A percentile compares a stretch with the other conserved stretches of the same genome.
phyloP scores from a whole-genome alignment of 2,329 filamentous ascomycete genomes.

The Capronia americana region DNA sequence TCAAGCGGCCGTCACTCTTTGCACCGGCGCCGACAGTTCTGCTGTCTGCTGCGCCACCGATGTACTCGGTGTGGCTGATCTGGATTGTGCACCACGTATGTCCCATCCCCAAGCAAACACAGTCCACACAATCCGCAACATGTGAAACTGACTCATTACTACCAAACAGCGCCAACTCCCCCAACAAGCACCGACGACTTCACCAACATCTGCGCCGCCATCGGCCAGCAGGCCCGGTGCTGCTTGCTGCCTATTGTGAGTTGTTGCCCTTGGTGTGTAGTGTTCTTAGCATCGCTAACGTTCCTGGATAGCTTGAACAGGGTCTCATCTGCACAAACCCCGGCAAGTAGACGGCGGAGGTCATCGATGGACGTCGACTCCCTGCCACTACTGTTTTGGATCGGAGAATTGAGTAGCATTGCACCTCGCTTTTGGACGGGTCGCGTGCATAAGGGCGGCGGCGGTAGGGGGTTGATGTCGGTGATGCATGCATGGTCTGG shows the following conservation, averaged over 20 bases:
- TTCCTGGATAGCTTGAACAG: slow-evolving; percentile 27
- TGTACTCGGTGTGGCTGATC: slow-evolving; percentile 63
- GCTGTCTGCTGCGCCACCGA: slow-evolving; percentile 68
- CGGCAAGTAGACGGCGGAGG: slow-evolving; percentile 31
- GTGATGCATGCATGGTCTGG: slow-evolving; percentile 4
- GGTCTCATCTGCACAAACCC: slow-evolving; percentile 36
- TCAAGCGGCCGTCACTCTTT: slow-evolving; percentile 25
- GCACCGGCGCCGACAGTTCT: slow-evolving; percentile 39
- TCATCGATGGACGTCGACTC: neutral
- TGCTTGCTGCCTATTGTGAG: slow-evolving; percentile 59
- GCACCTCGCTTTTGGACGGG: neutral
- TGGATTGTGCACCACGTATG: slow-evolving; percentile 64
- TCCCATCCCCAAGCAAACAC: slow-evolving; percentile 23
- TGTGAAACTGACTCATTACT: neutral
- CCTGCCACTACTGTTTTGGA: neutral
- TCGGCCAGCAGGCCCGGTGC: slow-evolving; percentile 64
- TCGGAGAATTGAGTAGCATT: neutral
- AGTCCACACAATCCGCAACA: neutral
- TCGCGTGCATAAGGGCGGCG: neutral
- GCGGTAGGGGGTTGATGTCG: neutral
- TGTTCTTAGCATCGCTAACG: slow-evolving; percentile 1
- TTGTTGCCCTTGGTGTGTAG: neutral
- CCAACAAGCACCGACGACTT: slow-evolving; percentile 54
- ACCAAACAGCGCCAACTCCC: slow-evolving; percentile 30
- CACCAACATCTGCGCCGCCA: slow-evolving; percentile 54